Evolutionary conservation across 2,329 filamentous ascomycete genomes (phyloP), one percentile per base, ranked within the genome.

Genomic region (Claviceps purpurea): DNA sequence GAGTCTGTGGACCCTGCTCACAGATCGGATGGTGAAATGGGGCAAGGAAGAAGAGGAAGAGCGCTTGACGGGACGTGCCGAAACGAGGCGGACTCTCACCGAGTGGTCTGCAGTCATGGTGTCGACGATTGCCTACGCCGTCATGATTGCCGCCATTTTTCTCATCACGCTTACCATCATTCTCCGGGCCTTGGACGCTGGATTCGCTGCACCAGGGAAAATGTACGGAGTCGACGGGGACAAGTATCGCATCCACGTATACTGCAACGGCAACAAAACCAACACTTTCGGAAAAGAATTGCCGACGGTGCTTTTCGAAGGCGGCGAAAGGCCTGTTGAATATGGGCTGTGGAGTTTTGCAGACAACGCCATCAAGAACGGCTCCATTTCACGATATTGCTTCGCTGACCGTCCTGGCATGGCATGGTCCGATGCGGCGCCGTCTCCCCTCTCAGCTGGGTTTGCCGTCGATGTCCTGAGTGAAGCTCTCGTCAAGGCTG

Each of bases 21-120:
- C 85, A 7, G 91, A 95, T 62, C 78, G 85, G 47, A 82, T 87
- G 4, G 93, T 98, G 8, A 78, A 85, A 61, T 95, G 89, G 85
- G 93, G 91, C 52, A 97, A 97, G 68, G 76, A 75, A 1, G 89
- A 96, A 61, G 93, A 97, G 65, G 93, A 98, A 65, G 85, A 95
- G 65, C 82, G 93, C 26, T 73, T 97, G 20, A 97, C 91, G 0
- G 93, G 93, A 11, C 85, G 91, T 14, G 79, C 85, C 34, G 91
- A 98, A 70, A 89, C 85, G 11, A 80, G 90, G 24, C 82, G 90
- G 30, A 87, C 89, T 0, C 67, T 96, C 5, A 71, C 78, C 43
- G 89, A 97, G 70, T 97, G 93, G 91, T 68, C 82, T 5, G 85
- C 84, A 44, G 87, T 98, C 14, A 70, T 94, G 3, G 62, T 84